These are phyloP conservation scores for Xerophyta viscosa DNA, from an alignment of 106 monocot species.

Conservation along the genomic window DNA sequence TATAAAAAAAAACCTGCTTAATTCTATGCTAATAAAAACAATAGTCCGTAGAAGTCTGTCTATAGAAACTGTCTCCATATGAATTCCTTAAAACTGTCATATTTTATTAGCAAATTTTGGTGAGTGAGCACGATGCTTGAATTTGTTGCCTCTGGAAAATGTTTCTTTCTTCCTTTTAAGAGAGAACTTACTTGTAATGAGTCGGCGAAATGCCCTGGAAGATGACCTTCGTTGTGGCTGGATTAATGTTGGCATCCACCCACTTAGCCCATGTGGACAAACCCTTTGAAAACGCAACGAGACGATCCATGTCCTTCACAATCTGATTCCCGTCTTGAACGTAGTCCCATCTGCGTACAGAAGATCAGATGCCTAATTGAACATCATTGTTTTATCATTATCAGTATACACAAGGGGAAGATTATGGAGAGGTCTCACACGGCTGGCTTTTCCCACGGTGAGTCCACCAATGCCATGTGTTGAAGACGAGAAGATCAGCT, in stretches of 20 bases:
- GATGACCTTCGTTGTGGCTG: constrained; percentile 60
- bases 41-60: no score
- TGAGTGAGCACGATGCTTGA: no score
- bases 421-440: constrained; percentile 19
- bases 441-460: constrained; percentile 49
- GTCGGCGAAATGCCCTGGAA: constrained; percentile 83
- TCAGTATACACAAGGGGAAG: no score
- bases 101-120: no score
- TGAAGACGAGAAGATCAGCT: constrained; percentile 72
- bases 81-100: no score
- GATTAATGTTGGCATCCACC: constrained; percentile 66
- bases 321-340: constrained; percentile 43
- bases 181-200: constrained; percentile 68
- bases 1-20: no score
- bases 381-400: no score
- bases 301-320: constrained; percentile 64
- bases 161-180: no score
- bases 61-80: no score
- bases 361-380: not conserved
- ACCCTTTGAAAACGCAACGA: constrained; percentile 69
- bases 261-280: constrained; percentile 79
- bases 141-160: no score
- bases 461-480: constrained; percentile 95
- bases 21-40: no score
- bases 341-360: constrained; percentile 74